Conservation (phyloP, 805 yeast genomes). For the Kazachstania psychrophila region DNA sequence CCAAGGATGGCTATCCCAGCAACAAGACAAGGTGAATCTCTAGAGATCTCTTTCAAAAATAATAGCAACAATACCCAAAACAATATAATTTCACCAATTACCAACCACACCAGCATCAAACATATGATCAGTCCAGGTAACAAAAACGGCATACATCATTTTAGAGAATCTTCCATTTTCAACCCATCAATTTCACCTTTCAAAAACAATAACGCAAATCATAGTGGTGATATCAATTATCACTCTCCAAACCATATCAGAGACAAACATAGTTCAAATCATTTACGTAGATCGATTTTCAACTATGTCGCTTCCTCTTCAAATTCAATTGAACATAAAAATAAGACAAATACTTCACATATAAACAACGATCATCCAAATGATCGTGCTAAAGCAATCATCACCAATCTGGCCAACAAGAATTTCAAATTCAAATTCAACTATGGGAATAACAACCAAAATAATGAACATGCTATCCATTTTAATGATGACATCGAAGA, state of each 20-base stretch:
- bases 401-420: slow-evolving; percentile 21
- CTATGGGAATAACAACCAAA: slow-evolving; percentile 10
- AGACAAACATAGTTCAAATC: slow-evolving; percentile 9
- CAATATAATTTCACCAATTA: slow-evolving; percentile 5
- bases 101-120: not conserved
- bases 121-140: not conserved
- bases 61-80: slow-evolving; percentile 2
- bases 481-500: too few relatives aligned
- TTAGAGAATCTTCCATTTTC: slow-evolving; percentile 23
- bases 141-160: slow-evolving; percentile 18
- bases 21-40: slow-evolving; percentile 66
- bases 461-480: not conserved
- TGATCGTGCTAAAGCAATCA: slow-evolving; percentile 10
- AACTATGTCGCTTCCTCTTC: slow-evolving; percentile 13
- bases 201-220: slow-evolving; percentile 1
- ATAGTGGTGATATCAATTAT: slow-evolving; percentile 8
- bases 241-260: slow-evolving; percentile 9
- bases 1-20: slow-evolving; percentile 79
- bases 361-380: not conserved
- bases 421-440: slow-evolving; percentile 29
- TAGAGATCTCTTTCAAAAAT: slow-evolving; percentile 44
- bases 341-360: too few relatives aligned
- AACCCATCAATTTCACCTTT: slow-evolving; percentile 7
- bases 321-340: too few relatives aligned
- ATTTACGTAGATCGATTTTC: slow-evolving; percentile 23